Evolutionary conservation across 495 filamentous ascomycete species (phyloP).

Genomic region (Penicillium crystallinum): DNA sequence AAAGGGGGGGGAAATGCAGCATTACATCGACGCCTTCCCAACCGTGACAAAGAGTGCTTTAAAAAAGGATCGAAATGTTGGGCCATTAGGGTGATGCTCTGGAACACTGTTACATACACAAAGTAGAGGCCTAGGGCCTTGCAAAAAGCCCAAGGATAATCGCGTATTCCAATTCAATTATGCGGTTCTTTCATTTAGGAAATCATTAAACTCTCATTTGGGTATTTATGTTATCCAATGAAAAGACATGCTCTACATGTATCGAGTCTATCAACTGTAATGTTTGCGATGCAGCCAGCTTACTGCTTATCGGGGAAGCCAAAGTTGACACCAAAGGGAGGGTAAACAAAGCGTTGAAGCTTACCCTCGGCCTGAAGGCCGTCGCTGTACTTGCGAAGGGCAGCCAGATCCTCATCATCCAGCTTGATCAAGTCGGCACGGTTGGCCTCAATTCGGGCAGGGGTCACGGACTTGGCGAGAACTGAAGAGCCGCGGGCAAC

Average conservation of each 20-base stretch:
- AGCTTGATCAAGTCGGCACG: conserved; percentile 58
- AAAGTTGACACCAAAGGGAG: conserved; percentile 70
- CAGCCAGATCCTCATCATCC: conserved; percentile 59
- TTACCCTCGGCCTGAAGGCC: conserved; percentile 51
- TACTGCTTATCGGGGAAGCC: conserved; percentile 70
- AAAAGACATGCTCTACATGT: background rate
- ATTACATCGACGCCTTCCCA: no score
- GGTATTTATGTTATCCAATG: background rate
- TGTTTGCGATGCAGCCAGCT: background rate
- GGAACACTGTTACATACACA: no score
- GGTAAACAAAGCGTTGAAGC: conserved; percentile 69
- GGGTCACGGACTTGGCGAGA: conserved; percentile 74
- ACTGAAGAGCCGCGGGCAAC: conserved; percentile 69
- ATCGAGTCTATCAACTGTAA: background rate
- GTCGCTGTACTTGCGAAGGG: conserved; percentile 56
- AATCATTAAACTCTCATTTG: conserved; percentile 1
- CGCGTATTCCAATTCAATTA: no score
- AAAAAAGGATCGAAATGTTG: no score
- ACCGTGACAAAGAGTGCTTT: no score
- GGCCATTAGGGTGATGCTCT: no score
- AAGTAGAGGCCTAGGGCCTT: no score
- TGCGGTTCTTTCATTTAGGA: background rate
- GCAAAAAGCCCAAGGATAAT: no score
- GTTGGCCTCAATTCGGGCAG: conserved; percentile 70
- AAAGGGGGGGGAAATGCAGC: no score